These are phyloP conservation scores for Magnolia changhungtana DNA, from an alignment of 164 flowering plant genomes.

Conservation along the genomic window DNA sequence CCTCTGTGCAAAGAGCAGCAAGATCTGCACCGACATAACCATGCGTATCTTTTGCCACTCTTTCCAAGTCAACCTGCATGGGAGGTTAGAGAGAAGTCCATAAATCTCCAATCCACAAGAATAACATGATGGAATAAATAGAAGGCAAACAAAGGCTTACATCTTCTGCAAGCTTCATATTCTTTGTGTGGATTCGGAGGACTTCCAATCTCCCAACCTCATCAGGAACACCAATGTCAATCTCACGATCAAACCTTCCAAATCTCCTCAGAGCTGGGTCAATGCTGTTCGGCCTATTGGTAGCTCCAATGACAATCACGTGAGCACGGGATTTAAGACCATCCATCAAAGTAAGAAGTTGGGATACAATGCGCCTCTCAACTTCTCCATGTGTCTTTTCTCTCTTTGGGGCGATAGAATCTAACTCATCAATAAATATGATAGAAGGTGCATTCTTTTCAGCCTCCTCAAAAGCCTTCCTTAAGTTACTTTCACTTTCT, in stretches of 20 bases:
- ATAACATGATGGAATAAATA: background rate
- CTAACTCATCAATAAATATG: conserved; percentile 63
- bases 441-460: conserved; percentile 74
- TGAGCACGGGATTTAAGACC: conserved; percentile 62
- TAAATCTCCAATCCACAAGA: background rate
- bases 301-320: conserved; percentile 70
- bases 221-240: conserved; percentile 72
- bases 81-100: background rate
- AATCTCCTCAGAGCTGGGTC: conserved; percentile 69
- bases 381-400: conserved; percentile 78
- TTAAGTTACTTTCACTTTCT: conserved; percentile 32
- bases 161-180: conserved; percentile 70
- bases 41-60: conserved; percentile 55
- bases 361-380: conserved; percentile 68
- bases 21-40: conserved; percentile 80
- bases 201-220: conserved; percentile 68
- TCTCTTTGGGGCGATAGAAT: conserved; percentile 72
- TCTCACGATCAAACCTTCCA: conserved; percentile 70
- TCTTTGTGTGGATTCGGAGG: conserved; percentile 63
- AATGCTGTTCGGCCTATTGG: conserved; percentile 68
- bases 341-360: conserved; percentile 67
- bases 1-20: conserved; percentile 71
- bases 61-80: conserved; percentile 62
- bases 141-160: conserved; percentile 24
- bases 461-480: conserved; percentile 71